These are phyloP conservation scores for Trichocladium antarcticum DNA, from an alignment of 495 filamentous ascomycete genomes.

Conservation along the genomic window DNA sequence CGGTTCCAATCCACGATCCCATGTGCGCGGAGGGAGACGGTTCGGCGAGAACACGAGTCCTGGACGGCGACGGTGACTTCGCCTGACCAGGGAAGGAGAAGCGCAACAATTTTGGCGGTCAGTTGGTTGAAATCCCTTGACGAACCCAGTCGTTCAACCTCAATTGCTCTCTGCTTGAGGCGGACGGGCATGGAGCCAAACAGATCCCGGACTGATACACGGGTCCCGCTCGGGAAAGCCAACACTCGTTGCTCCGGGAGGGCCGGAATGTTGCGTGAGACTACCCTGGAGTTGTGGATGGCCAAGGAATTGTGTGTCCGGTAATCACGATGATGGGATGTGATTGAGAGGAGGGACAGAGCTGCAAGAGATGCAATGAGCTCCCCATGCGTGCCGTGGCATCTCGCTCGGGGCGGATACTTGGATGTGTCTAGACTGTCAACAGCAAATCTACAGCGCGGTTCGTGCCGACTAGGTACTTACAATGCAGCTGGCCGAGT, in stretches of 20 bases:
- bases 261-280: constrained; percentile 58
- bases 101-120: constrained; percentile 44
- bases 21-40: constrained; percentile 11
- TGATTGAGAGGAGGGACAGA: constrained; percentile 65
- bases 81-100: constrained; percentile 55
- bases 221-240: constrained; percentile 57
- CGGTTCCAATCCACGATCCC: background rate
- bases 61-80: constrained; percentile 36
- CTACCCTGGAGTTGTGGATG: constrained; percentile 57
- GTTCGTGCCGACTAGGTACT: constrained; percentile 19
- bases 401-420: constrained; percentile 32
- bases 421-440: constrained; percentile 63
- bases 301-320: constrained; percentile 56
- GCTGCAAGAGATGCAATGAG: constrained; percentile 72
- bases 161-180: constrained; percentile 64
- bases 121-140: constrained; percentile 56
- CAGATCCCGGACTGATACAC: constrained; percentile 69
- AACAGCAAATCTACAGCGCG: constrained; percentile 9
- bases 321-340: constrained; percentile 58
- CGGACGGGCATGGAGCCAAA: constrained; percentile 96
- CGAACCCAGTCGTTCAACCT: constrained; percentile 43
- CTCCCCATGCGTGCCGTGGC: constrained; percentile 59
- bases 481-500: constrained; percentile 64
- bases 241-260: constrained; percentile 48
- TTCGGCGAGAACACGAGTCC: constrained; percentile 22